A percentile compares a stretch with the other conserved stretches of the same genome.
Conservation (phyloP, 306 rosid species). For the Trichosanthes cucumerina region DNA sequence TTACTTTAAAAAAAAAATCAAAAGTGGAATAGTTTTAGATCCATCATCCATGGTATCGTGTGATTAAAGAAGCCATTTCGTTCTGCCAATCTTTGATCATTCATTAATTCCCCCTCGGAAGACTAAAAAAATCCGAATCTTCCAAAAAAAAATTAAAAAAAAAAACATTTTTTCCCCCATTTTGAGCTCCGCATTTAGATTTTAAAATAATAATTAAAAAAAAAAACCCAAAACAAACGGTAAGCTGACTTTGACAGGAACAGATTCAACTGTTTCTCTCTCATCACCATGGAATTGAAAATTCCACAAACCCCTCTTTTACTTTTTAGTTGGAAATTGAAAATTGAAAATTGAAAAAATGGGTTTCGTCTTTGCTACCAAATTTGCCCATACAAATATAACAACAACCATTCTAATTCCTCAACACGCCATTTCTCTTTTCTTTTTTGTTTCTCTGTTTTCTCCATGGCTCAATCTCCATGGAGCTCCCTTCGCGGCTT, state of each 20-base stretch:
- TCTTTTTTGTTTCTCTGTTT: too few relatives aligned
- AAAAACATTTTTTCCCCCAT: not conserved
- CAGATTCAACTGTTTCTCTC: not conserved
- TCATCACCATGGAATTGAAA: not conserved
- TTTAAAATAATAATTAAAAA: not conserved
- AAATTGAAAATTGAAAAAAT: not conserved
- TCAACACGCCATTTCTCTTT: not conserved
- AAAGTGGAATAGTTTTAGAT: too few relatives aligned
- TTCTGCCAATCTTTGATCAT: not conserved
- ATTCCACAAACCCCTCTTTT: not conserved
- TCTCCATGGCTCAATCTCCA: slow-evolving; percentile 31
- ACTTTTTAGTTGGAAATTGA: not conserved
- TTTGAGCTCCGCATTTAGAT: not conserved
- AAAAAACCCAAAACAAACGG: not conserved
- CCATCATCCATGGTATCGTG: too few relatives aligned
- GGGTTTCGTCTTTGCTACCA: not conserved
- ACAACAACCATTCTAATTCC: not conserved
- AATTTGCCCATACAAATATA: not conserved
- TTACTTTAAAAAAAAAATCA: too few relatives aligned
- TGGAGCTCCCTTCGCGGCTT: slow-evolving; percentile 16
- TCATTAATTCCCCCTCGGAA: not conserved
- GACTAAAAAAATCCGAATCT: not conserved
- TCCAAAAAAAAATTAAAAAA: too few relatives aligned
- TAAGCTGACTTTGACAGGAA: not conserved
- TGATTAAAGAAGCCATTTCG: too few relatives aligned